Evolutionary conservation across 331 rosid species (phyloP), one percentile per base, ranked within the genome.

Genomic region (Prunus yedoensis): DNA sequence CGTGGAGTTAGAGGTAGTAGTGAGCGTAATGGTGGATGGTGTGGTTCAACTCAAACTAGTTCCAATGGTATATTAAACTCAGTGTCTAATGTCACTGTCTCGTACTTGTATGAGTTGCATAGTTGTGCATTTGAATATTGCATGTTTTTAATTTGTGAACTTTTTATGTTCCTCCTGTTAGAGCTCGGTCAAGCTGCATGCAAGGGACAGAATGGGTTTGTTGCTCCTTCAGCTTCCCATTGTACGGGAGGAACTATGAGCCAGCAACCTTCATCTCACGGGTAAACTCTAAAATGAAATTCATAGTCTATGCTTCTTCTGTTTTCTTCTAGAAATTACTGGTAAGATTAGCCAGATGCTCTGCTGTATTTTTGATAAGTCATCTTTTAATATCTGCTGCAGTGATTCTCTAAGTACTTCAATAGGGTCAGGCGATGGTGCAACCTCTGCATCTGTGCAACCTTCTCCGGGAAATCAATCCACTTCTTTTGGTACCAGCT

Each of bases 401-500:
- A 91, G 97, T 68, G 89, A 81, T 63, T 79, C 85, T 71, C 81
- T 68, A 50, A 68, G 73, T 78, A 58, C 77, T 49, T 77, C 84
- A 14, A 46, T 78, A 74, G 78, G 79, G 75, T 70, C 84, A 50
- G 77, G 41, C 0, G 41, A 81, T 58, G 85, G 80, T 63, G 69
- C 77, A 23, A 20, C 76, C 52, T 74, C 76, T 21, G 60, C 70
- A 77, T 73, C 82, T 21, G 28, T 77, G 50, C 83, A 81, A 77
- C 79, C 79, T 64, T 80, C 90, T 67, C 3, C 57, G 63, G 84
- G 81, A 70, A 71, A 66, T 78, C 80, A 78, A 63, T 74, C 89
- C 75, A 23, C 77, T 58, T 76, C 66, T 72, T 45, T 30, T 57
- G 82, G 85, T 49, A 79, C 64, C 70, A 80, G 76, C 73, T 84